A percentile compares a stretch with the other conserved stretches of the same genome.
phyloP scores from a whole-genome alignment of 768 basidiomycete genomes.

The Trametes cinnabarina region DNA sequence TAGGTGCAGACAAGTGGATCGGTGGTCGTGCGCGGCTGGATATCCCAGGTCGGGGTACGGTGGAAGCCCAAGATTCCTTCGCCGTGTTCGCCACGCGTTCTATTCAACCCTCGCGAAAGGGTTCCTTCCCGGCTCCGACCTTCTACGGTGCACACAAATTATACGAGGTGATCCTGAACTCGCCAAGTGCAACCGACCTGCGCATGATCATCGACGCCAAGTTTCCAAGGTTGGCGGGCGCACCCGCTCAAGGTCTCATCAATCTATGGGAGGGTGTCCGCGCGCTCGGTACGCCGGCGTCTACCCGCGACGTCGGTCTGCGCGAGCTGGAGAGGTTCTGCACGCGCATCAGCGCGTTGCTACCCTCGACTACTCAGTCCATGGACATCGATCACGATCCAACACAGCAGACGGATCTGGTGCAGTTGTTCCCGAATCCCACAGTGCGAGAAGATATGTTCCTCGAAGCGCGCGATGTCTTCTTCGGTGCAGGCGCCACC shows the following conservation, averaged over 20 bases:
- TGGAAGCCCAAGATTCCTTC: conserved; percentile 78
- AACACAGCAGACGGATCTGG: conserved; percentile 33
- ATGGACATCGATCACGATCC: conserved; percentile 41
- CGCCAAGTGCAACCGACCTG: conserved; percentile 69
- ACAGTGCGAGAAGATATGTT: conserved; percentile 84
- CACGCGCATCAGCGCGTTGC: conserved; percentile 58
- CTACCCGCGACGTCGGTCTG: conserved; percentile 64
- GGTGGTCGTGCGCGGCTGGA: conserved; percentile 68
- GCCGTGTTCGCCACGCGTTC: conserved; percentile 90
- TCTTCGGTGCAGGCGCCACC: conserved; percentile 71
- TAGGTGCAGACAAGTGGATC: conserved; percentile 67
- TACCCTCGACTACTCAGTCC: conserved; percentile 48
- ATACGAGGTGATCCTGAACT: conserved; percentile 58
- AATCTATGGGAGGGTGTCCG: conserved; percentile 67
- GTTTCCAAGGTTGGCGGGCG: conserved; percentile 60
- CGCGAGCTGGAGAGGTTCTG: conserved; percentile 86
- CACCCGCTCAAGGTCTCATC: conserved; percentile 51
- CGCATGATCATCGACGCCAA: conserved; percentile 62
- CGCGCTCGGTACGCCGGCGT: conserved; percentile 47
- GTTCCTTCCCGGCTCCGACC: conserved; percentile 51
- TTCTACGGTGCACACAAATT: conserved; percentile 91
- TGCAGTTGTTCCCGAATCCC: conserved; percentile 63
- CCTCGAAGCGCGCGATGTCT: conserved; percentile 85
- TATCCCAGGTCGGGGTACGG: conserved; percentile 69
- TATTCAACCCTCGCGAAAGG: conserved; percentile 43